Conservation (phyloP, 2,329 filamentous ascomycete genomes). For the Clonostachys rosea region DNA sequence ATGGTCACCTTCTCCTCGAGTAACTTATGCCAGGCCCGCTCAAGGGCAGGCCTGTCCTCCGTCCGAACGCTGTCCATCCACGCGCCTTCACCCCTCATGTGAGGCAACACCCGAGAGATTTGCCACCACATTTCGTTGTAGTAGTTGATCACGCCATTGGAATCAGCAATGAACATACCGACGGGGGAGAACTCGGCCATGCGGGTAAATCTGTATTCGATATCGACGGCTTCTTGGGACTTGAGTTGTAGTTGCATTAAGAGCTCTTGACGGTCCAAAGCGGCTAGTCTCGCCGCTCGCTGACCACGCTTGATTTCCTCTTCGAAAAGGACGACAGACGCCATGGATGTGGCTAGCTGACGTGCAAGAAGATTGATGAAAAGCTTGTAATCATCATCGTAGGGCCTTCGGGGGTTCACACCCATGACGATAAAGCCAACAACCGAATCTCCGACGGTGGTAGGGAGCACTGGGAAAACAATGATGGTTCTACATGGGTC, state of each 20-base stretch:
- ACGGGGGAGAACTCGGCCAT: conserved; percentile 84
- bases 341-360: conserved; percentile 74
- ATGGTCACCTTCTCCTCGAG: conserved; percentile 58
- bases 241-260: conserved; percentile 68
- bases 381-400: conserved; percentile 74
- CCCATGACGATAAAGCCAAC: conserved; percentile 78
- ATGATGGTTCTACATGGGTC: conserved; percentile 68
- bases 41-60: conserved; percentile 57
- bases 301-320: conserved; percentile 76
- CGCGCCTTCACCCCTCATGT: conserved; percentile 38
- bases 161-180: conserved; percentile 80
- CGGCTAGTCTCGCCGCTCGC: conserved; percentile 68
- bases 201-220: conserved; percentile 74
- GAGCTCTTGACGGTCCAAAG: conserved; percentile 71
- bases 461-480: conserved; percentile 75
- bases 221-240: conserved; percentile 58
- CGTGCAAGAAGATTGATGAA: conserved; percentile 72
- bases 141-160: conserved; percentile 66
- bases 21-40: conserved; percentile 57
- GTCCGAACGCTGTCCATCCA: conserved; percentile 72
- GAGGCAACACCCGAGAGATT: conserved; percentile 61
- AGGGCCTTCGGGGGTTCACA: conserved; percentile 72
- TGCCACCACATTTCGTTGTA: conserved; percentile 78
- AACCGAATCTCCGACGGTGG: conserved; percentile 63
- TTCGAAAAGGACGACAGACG: conserved; percentile 77